Base-by-base conservation (phyloP, 2,329 filamentous ascomycete genomes). In the Verticillium zaregamsianum region DNA sequence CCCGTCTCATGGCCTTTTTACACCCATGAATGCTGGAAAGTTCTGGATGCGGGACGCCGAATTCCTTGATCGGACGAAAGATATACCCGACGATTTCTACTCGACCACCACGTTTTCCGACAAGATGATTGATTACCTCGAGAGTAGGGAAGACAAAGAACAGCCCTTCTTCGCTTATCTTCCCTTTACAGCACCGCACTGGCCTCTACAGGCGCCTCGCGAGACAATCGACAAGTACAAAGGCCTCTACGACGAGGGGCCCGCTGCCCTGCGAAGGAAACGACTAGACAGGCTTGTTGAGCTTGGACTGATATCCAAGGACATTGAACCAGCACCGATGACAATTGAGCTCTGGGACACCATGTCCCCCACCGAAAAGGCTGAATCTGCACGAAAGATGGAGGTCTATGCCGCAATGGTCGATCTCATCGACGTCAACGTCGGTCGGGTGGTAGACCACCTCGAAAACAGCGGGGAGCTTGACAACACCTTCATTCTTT, bases 391-490 rank as follows among this genome's bases (percentile, higher is more conserved):
- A 6, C 64, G 72, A 15, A 68, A 68, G 37, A 75, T 76, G 73
- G 73, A 86, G 64, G 77, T 82, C 11, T 86, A 81, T 61, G 82
- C 83, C 0, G 84, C 76, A 0, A 86, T 86, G 82, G 82, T 86
- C 12, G 82, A 86, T 61, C 76, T 77, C 58, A 84, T 85, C 60
- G 83, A 86, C 61, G 68, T 71, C 49, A 80, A 82, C 58, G 77
- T 86, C 15, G 83, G 82, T 40, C 80, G 80, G 57, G 80, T 85
- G 3, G 72, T 84, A 39, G 70, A 81, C 49, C 80, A 84, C 60
- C 76, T 85, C 2, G 74, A 80, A 60, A 68, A 73, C n/a, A 81
- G 77, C 6, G 79, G 75, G 54, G 80, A 84, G 66, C 73, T 82
- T 3, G 81, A 84, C 63, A 81, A 83, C 63, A 84, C 81, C 5